phyloP scores from a whole-genome alignment of 129 eudicot species.

The Centrapalus pauciflorus region DNA sequence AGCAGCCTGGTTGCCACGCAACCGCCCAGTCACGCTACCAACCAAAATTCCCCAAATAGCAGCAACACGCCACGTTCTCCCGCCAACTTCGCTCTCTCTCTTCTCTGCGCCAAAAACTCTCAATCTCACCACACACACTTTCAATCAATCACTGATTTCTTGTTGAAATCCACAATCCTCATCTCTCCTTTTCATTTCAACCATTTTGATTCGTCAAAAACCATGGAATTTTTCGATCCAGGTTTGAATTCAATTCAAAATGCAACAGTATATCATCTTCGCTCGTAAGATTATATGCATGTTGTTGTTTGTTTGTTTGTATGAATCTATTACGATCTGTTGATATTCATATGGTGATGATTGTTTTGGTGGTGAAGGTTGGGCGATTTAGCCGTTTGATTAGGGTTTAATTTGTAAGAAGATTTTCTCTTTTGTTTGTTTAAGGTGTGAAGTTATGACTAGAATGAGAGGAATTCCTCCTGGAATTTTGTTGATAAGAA shows the following conservation, averaged over 20 bases:
- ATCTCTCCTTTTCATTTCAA: background rate
- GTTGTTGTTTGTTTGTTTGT: background rate
- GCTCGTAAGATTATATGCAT: background rate
- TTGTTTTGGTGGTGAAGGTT: background rate
- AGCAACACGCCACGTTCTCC: conserved; percentile 20
- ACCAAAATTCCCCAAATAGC: background rate
- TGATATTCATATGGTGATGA: background rate
- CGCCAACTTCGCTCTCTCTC: conserved; percentile 21
- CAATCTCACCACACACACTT: conserved; percentile 2
- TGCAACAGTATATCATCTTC: background rate
- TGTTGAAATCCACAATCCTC: too few species aligned
- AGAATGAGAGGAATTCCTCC: conserved; percentile 46
- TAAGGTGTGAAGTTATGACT: too few species aligned
- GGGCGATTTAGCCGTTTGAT: background rate
- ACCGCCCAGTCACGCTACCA: too few species aligned
- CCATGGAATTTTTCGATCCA: background rate
- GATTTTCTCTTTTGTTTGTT: too few species aligned
- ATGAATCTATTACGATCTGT: background rate
- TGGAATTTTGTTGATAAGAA: conserved; percentile 48
- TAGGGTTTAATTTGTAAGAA: background rate
- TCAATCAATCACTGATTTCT: background rate
- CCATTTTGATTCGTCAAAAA: background rate
- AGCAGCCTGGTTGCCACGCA: too few species aligned
- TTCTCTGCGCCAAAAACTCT: conserved; percentile 3
- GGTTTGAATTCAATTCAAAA: background rate